phyloP scores from a whole-genome alignment of 2,329 filamentous ascomycete species.

The Penicillium sp. region DNA sequence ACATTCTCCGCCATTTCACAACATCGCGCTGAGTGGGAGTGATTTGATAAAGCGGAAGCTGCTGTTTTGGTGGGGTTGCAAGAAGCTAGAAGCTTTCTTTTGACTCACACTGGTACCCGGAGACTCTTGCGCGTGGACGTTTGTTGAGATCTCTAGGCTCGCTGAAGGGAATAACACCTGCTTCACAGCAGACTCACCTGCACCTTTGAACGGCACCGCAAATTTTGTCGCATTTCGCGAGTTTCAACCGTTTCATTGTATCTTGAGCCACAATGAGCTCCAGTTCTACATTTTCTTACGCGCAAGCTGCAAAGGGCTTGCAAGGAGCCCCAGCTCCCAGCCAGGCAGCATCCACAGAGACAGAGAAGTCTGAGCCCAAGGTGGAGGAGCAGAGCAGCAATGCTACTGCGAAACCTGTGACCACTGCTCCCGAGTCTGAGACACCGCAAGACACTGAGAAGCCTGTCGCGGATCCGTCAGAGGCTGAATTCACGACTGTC shows the following conservation, averaged over 20 bases:
- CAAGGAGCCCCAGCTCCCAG: conserved; percentile 45
- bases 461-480: conserved; percentile 26
- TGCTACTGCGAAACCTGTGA: conserved; percentile 28
- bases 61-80: conserved; percentile 28
- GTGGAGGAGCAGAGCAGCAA: conserved; percentile 28
- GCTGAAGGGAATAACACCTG: conserved; percentile 16
- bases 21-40: conserved; percentile 16
- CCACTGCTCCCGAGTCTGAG: conserved; percentile 44
- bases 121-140: conserved; percentile 22
- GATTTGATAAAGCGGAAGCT: conserved; percentile 21
- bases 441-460: conserved; percentile 39
- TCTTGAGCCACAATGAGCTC: conserved; percentile 37
- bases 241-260: conserved; percentile 1
- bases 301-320: conserved; percentile 86
- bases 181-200: conserved; percentile 26
- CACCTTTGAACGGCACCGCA: conserved; percentile 15
- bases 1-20: neutral
- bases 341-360: conserved; percentile 36
- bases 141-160: conserved; percentile 21
- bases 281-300: conserved; percentile 72
- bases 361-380: conserved; percentile 27
- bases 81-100: conserved; percentile 25
- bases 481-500: conserved; percentile 31
- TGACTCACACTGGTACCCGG: conserved; percentile 25
- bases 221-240: conserved; percentile 8